Base-by-base conservation (phyloP, 1,284 basidiomycete genomes). In the Xanthoconium separans region DNA sequence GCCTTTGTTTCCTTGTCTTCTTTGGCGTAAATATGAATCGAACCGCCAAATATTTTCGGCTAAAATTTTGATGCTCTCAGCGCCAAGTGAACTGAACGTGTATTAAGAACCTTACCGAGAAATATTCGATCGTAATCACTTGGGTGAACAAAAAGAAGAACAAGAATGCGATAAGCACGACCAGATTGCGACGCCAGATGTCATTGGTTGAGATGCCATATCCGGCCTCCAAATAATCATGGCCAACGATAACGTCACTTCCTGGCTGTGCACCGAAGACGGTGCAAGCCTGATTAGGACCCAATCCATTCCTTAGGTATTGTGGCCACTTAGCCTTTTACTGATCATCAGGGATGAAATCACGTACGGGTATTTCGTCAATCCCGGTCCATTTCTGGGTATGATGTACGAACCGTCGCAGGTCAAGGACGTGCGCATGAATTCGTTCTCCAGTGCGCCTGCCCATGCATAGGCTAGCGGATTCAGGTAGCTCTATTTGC, bases 391-490 rank as follows among this genome's bases (percentile, higher is more conserved):
- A 65, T 91, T 91, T 50, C 87, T 77, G 1, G 92, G 92, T 20
- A 91, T 77, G 51, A 93, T 77, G 62, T 82, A 86, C 33, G 69
- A 73, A 13, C 85, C 83, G 64, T 90, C 85, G 61, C 91, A 93
- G 2, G 74, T 75, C 40, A 92, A 68, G 22, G 77, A 70, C 50
- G 89, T 81, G 9, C 89, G 80, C 73, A 80, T 84, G 70, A 93
- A 93, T 66, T 93, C 90, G 65, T 94, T 94, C 70, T 89, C 85
- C 81, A 93, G 87, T 48, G 84, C 76, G 1, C 83, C 88, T 60
- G 87, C 84, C 79, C 91, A 95, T 1, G 79, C 88, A 73, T 93
- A 95, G 15, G 83, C 74, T 41, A 91, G 67, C 0, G 91, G 91
- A 63, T 91, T 89, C 58, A 91, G 71, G 69, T 91, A 89, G 63